Conservation (phyloP, 2,329 filamentous ascomycete species). For the Fusarium keratoplasticum region DNA sequence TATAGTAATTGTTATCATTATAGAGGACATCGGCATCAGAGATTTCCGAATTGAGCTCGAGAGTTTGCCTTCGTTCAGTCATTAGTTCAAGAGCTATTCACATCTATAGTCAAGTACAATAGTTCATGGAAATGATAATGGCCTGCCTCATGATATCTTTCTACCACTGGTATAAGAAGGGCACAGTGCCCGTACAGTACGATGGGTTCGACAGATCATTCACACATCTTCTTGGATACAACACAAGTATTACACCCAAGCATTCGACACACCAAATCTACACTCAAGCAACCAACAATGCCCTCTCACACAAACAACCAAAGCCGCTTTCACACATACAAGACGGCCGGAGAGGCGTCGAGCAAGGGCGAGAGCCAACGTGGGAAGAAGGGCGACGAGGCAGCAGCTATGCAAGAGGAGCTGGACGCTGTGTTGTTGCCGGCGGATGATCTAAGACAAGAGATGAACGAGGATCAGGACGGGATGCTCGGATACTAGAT, state of each 20-base stretch:
- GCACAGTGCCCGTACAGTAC: neutral
- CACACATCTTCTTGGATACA: neutral
- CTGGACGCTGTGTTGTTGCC: conserved; percentile 10
- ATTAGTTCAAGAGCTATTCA: neutral
- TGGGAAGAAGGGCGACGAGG: neutral
- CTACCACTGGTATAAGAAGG: neutral
- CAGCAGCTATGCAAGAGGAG: neutral
- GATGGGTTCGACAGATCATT: neutral
- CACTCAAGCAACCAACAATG: neutral
- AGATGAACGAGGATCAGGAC: conserved; percentile 14
- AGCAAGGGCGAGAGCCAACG: neutral
- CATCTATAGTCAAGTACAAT: neutral
- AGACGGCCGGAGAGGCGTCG: neutral
- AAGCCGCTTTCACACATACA: neutral
- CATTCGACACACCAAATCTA: neutral
- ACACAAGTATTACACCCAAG: neutral
- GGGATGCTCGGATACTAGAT: neutral
- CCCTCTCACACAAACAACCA: neutral
- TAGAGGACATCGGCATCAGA: neutral
- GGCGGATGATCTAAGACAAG: conserved; percentile 11
- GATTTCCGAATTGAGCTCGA: neutral
- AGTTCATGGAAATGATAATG: neutral
- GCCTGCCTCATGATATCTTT: too few relatives aligned
- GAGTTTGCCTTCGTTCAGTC: neutral
- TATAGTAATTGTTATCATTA: neutral